phyloP scores from a whole-genome alignment of 345 rosid genomes.

The Lenwebbia sp. region DNA sequence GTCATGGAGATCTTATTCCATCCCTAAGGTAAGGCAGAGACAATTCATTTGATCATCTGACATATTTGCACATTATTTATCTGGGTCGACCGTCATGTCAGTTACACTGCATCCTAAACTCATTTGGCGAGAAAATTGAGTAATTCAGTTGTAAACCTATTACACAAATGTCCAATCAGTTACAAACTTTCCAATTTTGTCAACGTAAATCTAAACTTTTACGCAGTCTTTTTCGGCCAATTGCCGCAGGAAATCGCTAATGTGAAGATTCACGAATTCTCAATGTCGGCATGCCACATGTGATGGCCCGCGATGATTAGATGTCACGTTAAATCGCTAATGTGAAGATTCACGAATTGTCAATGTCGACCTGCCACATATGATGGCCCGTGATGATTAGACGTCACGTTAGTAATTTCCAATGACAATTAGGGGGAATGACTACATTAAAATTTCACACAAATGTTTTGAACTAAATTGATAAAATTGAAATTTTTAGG shows the following conservation, averaged over 20 bases:
- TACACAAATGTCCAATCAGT: fast-evolving
- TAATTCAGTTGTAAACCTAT: background rate
- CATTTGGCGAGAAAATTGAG: too few species aligned
- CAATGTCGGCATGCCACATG: fast-evolving
- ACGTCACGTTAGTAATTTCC: background rate
- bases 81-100: background rate
- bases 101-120: too few species aligned
- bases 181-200: background rate
- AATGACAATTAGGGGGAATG: fast-evolving
- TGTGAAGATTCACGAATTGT: background rate
- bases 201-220: background rate
- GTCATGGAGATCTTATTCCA: background rate
- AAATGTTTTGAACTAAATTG: background rate
- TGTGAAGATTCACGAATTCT: background rate
- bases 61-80: background rate
- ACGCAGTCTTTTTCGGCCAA: background rate
- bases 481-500: background rate
- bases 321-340: background rate
- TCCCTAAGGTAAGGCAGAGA: background rate
- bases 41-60: background rate
- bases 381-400: background rate
- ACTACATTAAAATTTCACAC: background rate
- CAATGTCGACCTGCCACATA: fast-evolving
- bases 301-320: background rate
- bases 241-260: background rate